Conservation (phyloP, 176 grass and related monocot species). For the Carex scoparia region DNA sequence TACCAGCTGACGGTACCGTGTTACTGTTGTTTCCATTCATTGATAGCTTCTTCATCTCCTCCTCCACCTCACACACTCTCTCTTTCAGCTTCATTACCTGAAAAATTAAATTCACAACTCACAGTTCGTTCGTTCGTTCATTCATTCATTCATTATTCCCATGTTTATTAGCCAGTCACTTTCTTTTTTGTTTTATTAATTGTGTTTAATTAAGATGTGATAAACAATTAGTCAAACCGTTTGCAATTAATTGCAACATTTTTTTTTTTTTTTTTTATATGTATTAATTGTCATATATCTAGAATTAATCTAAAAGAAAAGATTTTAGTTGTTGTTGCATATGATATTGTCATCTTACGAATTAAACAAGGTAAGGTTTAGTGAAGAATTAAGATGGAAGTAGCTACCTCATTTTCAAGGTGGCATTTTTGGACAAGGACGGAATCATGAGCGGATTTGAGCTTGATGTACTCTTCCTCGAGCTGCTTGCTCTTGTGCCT, state of each 20-base stretch:
- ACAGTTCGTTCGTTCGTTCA: too few species aligned
- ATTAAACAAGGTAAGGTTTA: background rate
- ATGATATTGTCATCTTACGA: background rate
- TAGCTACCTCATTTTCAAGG: constrained; percentile 93
- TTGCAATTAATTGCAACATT: too few species aligned
- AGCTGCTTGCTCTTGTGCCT: constrained; percentile 97
- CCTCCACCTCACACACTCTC: constrained; percentile 45
- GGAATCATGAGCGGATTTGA: constrained; percentile 73
- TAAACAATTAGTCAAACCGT: too few species aligned
- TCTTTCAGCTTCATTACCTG: constrained; percentile 74
- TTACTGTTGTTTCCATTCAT: background rate
- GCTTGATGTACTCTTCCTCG: constrained; percentile 83
- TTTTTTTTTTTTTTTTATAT: too few species aligned
- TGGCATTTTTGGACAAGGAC: constrained; percentile 72
- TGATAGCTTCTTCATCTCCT: constrained; percentile 53
- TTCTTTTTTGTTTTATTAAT: too few species aligned
- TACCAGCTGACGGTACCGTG: background rate
- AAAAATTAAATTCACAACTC: too few species aligned
- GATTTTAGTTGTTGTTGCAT: background rate
- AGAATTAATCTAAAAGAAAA: too few species aligned
- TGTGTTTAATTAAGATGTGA: too few species aligned
- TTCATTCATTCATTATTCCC: too few species aligned
- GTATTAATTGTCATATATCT: too few species aligned
- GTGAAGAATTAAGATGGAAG: background rate
- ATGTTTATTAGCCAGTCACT: too few species aligned